Base-by-base conservation (phyloP, 441 rosid species). In the Manihot esculenta region DNA sequence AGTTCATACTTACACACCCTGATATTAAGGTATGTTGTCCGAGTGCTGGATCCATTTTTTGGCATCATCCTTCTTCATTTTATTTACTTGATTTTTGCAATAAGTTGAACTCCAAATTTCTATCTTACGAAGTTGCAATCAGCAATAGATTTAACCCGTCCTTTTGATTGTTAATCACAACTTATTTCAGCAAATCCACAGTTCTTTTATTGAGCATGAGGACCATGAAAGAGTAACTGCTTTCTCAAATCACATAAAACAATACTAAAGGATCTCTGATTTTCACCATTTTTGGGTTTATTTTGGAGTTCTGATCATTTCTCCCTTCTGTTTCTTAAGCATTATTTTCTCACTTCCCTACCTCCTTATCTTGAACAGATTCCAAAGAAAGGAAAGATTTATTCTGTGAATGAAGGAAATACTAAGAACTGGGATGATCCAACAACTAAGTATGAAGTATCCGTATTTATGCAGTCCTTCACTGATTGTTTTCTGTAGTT, bases 371-470 rank as follows among this genome's bases (percentile, higher is more conserved):
- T 21, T 21, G 38, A 26, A 60, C 68, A 94, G 98, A 92, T 91
- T 78, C 99, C 99, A 13, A 86, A 80, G 81, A 91, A 85, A 77
- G 98, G 99, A 62, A 91, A 86, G 83, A 95, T 95, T 62, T 95
- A 95, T 81, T 95, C 99, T 0, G 95, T 92, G 30, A 95, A 95
- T 76, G 99, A 95, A 88, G 98, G 98, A 75, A 95, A 95, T 88
- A 93, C 98, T 6, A 90, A 77, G 83, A 85, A 91, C 79, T 95
- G 99, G 99, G 99, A 95, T 83, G 84, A 83, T 80, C 96, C 97
- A 72, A 95, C 98, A 20, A 78, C 98, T 54, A 87, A 88, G 98
- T 94, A 81, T 77, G 89, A 73, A 54, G 51, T 75, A 51, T 64
- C 70, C 45, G 24, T 35, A 9, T 33, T 58, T 21, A 21, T 10